These are phyloP conservation scores for Akanthomyces uredinophilus DNA, from an alignment of 2,329 filamentous ascomycete genomes.

Conservation along the genomic window DNA sequence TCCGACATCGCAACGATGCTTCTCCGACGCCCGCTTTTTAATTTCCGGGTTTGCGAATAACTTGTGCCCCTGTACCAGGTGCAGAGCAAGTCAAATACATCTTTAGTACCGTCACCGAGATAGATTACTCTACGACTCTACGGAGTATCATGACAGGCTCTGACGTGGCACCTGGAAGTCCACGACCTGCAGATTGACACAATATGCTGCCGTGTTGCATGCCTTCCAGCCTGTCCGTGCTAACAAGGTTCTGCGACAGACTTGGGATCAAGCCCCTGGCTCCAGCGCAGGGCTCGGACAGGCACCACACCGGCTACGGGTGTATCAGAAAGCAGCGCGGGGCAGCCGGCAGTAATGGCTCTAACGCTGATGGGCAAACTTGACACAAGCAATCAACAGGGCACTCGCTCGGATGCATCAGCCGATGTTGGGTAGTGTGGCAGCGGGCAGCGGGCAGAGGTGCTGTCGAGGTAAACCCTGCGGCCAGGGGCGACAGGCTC, in stretches of 20 bases:
- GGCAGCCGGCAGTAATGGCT: not conserved
- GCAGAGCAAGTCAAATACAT: too few species aligned
- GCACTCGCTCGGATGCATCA: not conserved
- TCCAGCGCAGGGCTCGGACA: not conserved
- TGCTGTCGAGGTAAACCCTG: not conserved
- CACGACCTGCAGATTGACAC: too few species aligned
- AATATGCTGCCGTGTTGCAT: too few species aligned
- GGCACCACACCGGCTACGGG: not conserved
- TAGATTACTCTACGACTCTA: too few species aligned
- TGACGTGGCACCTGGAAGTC: too few species aligned
- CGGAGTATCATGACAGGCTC: too few species aligned
- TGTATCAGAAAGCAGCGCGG: not conserved
- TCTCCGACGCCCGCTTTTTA: not conserved
- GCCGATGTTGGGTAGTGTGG: not conserved
- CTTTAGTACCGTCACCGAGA: too few species aligned
- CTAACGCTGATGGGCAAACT: not conserved
- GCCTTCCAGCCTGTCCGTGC: not conserved
- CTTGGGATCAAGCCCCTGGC: not conserved
- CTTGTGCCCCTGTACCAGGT: too few species aligned
- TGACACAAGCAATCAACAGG: constrained; percentile 3
- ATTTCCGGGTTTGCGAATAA: too few species aligned
- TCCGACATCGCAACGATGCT: not conserved
- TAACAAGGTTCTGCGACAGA: constrained; percentile 3
- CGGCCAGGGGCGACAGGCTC: not conserved
- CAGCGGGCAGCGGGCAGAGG: not conserved